Evolutionary conservation across 1,284 basidiomycete genomes (phyloP).

Genomic region (Malassezia brasiliensis): DNA sequence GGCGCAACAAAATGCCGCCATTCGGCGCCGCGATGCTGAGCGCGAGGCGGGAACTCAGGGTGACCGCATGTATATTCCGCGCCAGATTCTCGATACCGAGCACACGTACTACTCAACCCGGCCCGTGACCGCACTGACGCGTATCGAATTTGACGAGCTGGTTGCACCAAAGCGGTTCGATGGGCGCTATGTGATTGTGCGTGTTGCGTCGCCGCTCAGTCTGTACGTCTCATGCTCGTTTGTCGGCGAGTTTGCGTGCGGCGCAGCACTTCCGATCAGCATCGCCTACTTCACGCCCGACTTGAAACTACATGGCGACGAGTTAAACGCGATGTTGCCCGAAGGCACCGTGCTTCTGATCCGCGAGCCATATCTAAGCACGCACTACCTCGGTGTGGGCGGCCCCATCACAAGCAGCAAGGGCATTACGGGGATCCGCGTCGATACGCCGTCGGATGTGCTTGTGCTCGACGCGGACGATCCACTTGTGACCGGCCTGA

Average conservation of each 20-base stretch:
- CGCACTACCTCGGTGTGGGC: conserved; percentile 33
- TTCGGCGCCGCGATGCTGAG: conserved; percentile 31
- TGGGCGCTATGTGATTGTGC: conserved; percentile 31
- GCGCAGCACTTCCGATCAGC: conserved; percentile 29
- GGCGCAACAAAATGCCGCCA: conserved; percentile 29
- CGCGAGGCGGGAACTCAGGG: conserved; percentile 17
- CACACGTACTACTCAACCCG: conserved; percentile 27
- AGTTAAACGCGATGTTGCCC: conserved; percentile 28
- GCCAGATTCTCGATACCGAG: conserved; percentile 35
- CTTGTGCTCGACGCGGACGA: conserved; percentile 22
- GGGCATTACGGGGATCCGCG: conserved; percentile 29
- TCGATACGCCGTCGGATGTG: conserved; percentile 44
- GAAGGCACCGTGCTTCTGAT: conserved; percentile 36
- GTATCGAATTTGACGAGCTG: conserved; percentile 26
- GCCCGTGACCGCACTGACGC: conserved; percentile 21
- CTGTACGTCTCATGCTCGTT: conserved; percentile 38
- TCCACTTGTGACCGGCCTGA: conserved; percentile 9
- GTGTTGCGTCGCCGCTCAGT: conserved; percentile 30
- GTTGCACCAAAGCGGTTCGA: conserved; percentile 24
- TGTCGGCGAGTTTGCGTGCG: conserved; percentile 26
- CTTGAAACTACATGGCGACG: conserved; percentile 21
- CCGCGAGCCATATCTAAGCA: conserved; percentile 38
- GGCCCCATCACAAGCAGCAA: conserved; percentile 35
- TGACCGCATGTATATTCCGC: conserved; percentile 25
- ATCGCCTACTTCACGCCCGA: conserved; percentile 40